phyloP scores from a whole-genome alignment of 306 rosid species.

The Vicia sativa region DNA sequence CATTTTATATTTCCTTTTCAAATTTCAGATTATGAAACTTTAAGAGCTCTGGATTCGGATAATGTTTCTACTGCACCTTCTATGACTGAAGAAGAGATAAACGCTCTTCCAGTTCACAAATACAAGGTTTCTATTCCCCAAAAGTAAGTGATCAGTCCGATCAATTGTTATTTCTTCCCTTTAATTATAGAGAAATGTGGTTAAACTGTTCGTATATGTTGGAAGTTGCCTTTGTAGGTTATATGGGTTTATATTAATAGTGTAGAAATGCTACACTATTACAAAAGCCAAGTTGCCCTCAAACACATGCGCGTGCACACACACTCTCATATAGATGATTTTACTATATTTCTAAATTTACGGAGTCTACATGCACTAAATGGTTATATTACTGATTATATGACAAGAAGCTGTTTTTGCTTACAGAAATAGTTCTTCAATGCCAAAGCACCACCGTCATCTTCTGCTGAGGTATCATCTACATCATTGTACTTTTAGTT shows the following conservation, averaged over 20 bases:
- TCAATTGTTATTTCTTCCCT: slow-evolving; percentile 14
- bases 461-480: slow-evolving; percentile 65
- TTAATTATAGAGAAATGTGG: background rate
- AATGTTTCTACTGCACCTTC: slow-evolving; percentile 75
- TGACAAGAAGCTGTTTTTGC: slow-evolving; percentile 43
- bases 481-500: slow-evolving; percentile 9
- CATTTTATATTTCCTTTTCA: background rate
- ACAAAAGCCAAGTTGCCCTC: background rate
- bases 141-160: slow-evolving; percentile 50
- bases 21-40: slow-evolving; percentile 77
- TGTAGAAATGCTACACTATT: background rate
- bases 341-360: slow-evolving; percentile 15
- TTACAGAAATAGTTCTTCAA: slow-evolving; percentile 52
- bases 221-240: background rate
- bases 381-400: slow-evolving; percentile 14
- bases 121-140: slow-evolving; percentile 73
- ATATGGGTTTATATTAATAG: background rate
- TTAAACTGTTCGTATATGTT: background rate
- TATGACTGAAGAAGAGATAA: slow-evolving; percentile 87
- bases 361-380: background rate
- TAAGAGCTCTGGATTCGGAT: slow-evolving; percentile 83
- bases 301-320: too few relatives aligned
- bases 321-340: background rate
- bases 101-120: slow-evolving; percentile 89
- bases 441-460: slow-evolving; percentile 67